These are phyloP conservation scores for Cladosporium sp. DNA, from an alignment of 2,329 filamentous ascomycete species.

Conservation along the genomic window DNA sequence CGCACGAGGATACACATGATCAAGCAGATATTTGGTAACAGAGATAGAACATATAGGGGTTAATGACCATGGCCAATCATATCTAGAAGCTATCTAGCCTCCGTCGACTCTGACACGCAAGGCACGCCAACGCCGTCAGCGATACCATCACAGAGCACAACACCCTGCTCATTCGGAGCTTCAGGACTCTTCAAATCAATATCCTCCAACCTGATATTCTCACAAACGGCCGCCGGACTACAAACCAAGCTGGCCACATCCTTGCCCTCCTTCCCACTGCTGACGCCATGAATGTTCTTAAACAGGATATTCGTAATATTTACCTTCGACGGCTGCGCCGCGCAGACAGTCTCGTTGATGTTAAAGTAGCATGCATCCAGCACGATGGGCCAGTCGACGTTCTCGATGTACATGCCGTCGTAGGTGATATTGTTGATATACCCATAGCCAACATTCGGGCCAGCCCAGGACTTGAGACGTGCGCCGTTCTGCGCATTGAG, in stretches of 20 bases:
- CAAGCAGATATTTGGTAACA: too few species aligned
- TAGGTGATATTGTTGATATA: slow-evolving; percentile 61
- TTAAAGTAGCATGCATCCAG: slow-evolving; percentile 63
- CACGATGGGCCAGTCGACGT: slow-evolving; percentile 55
- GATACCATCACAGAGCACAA: slow-evolving; percentile 50
- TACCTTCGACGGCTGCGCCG: slow-evolving; percentile 52
- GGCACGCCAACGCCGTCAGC: slow-evolving; percentile 33
- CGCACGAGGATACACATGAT: too few species aligned
- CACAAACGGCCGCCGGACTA: slow-evolving; percentile 54
- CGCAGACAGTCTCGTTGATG: slow-evolving; percentile 49
- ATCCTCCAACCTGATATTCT: slow-evolving; percentile 51
- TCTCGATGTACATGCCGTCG: slow-evolving; percentile 50
- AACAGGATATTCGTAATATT: slow-evolving; percentile 58
- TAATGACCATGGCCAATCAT: too few species aligned
- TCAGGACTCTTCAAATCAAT: slow-evolving; percentile 53
- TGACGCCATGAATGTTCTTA: slow-evolving; percentile 55
- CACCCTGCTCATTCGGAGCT: slow-evolving; percentile 22
- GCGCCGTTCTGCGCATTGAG: slow-evolving; percentile 35
- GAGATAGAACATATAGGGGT: too few species aligned
- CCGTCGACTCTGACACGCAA: slow-evolving; percentile 6
- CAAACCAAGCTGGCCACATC: slow-evolving; percentile 55
- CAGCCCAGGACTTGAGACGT: slow-evolving; percentile 60
- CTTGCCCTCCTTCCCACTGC: slow-evolving; percentile 52
- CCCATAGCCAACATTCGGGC: slow-evolving; percentile 54
- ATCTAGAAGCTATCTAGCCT: neutral